Conservation (phyloP, 1,139 yeast species). For the Diutina sp. region DNA sequence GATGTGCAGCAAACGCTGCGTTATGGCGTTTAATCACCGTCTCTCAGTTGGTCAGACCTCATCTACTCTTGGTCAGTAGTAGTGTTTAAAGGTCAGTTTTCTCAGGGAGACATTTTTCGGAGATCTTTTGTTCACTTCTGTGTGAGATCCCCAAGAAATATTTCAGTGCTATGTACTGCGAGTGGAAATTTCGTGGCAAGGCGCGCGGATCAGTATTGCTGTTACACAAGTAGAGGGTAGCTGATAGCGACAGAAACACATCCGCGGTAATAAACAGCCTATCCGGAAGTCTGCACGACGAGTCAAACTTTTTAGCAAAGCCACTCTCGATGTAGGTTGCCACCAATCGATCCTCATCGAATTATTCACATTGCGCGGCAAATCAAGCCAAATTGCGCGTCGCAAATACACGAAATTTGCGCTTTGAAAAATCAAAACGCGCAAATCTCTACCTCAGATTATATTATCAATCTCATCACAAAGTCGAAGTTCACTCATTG, state of each 20-base stretch:
- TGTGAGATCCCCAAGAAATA: too few species aligned
- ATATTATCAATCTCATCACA: not conserved
- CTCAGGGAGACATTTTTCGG: too few species aligned
- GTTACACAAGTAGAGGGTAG: not conserved
- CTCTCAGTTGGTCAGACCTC: too few species aligned
- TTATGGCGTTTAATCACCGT: too few species aligned
- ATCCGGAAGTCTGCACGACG: not conserved
- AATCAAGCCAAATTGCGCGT: too few species aligned
- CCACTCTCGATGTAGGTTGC: not conserved
- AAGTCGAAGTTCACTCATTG: slow-evolving; percentile 69
- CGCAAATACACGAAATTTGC: too few species aligned
- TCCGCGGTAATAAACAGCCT: not conserved
- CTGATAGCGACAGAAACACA: not conserved
- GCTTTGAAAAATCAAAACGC: not conserved
- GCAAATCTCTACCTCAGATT: not conserved
- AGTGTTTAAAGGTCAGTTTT: too few species aligned
- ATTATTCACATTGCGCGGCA: too few species aligned
- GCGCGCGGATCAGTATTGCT: not conserved
- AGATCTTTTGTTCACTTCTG: too few species aligned
- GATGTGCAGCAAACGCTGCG: too few species aligned
- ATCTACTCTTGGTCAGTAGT: too few species aligned
- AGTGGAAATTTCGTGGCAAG: not conserved
- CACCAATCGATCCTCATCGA: not conserved
- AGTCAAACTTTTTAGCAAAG: not conserved
- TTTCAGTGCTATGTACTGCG: not conserved